Percentiles rank a stretch among this genome's conserved stretches.
phyloP scores from a whole-genome alignment of 352 stramenopile species.

The Poterioochromonas sp. region DNA sequence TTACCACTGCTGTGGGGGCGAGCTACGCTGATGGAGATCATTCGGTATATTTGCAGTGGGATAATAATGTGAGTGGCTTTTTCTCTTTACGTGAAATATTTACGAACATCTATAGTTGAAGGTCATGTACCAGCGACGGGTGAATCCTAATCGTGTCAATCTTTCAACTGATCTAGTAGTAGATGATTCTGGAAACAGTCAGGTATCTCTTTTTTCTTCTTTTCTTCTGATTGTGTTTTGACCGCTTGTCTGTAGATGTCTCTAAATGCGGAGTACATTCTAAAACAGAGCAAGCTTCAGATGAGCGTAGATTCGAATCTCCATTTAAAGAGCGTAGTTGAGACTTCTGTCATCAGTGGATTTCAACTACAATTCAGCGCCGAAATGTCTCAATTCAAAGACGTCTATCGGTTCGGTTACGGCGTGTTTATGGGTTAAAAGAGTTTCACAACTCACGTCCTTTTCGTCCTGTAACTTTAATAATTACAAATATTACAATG shows the following conservation, averaged over 20 bases:
- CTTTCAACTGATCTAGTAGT: background rate
- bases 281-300: slow-evolving; percentile 22
- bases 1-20: background rate
- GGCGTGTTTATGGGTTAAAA: background rate
- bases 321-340: background rate
- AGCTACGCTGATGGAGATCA: background rate
- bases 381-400: background rate
- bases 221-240: background rate
- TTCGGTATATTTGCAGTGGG: background rate
- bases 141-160: slow-evolving; percentile 22
- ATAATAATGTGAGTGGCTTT: background rate
- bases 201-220: background rate
- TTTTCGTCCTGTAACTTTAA: no score
- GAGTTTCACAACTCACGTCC: no score
- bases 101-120: background rate
- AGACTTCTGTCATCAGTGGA: background rate
- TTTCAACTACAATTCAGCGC: slow-evolving; percentile 2
- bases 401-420: background rate
- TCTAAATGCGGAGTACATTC: slow-evolving; percentile 10
- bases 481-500: no score
- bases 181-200: background rate
- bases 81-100: background rate
- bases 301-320: slow-evolving; percentile 27
- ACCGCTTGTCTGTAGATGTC: background rate
- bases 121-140: background rate